Percentiles rank a stretch among this genome's conserved stretches.
Evolutionary conservation across 1,284 basidiomycete genomes (phyloP).

Genomic region (Sanguinoderma infundibulare): DNA sequence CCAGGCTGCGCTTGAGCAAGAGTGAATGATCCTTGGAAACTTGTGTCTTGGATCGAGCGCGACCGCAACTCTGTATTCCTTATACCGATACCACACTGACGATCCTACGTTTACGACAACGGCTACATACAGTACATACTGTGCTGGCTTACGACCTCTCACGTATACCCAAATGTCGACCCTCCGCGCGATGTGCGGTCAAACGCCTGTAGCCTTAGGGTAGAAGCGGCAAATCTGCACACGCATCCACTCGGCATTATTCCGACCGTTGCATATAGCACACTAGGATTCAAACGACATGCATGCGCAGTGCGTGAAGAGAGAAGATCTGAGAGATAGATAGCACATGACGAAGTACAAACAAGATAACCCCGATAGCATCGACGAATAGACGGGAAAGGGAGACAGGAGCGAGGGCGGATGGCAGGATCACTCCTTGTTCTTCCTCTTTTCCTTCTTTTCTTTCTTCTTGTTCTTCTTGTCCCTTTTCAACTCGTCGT

Average conservation of each 20-base stretch:
- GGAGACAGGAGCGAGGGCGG: conserved; percentile 10
- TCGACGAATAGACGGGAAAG: conserved; percentile 2
- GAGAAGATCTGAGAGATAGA: conserved; percentile 14
- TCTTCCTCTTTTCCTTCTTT: conserved; percentile 32
- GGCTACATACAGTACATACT: no score
- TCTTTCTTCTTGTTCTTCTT: conserved; percentile 34
- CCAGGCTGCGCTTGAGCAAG: conserved; percentile 53
- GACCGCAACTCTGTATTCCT: not conserved
- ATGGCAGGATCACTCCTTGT: conserved; percentile 42
- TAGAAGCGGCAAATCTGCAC: not conserved
- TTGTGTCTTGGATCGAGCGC: not conserved
- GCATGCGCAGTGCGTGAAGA: not conserved
- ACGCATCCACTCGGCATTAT: not conserved
- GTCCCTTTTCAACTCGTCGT: conserved; percentile 37
- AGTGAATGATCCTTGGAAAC: conserved; percentile 1
- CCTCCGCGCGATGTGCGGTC: not conserved
- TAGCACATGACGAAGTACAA: conserved; percentile 26
- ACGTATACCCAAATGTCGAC: not conserved
- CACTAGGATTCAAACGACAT: not conserved
- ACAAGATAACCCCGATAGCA: conserved; percentile 9
- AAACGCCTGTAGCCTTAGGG: no score
- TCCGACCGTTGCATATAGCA: conserved; percentile 8
- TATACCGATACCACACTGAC: not conserved
- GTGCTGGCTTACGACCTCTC: not conserved
- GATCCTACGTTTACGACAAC: not conserved